Conservation (phyloP, 306 rosid genomes). For the Erythrophleum fordii region DNA sequence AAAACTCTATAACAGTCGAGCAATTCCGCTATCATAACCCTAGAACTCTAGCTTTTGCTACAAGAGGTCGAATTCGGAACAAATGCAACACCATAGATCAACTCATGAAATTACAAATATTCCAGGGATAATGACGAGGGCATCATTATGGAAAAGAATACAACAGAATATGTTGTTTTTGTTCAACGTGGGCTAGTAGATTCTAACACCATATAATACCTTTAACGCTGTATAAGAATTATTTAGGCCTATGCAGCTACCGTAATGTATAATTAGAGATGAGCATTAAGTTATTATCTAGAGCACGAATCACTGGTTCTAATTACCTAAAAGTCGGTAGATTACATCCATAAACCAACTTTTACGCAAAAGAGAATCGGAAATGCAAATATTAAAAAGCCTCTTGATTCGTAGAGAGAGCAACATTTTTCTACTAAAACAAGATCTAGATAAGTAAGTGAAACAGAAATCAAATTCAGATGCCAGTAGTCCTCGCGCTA, state of each 20-base stretch:
- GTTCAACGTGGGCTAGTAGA: background rate
- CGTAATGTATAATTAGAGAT: background rate
- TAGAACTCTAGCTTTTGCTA: too few species aligned
- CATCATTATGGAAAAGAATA: background rate
- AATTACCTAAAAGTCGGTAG: too few species aligned
- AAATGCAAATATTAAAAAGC: background rate
- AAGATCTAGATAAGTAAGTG: conserved; percentile 9
- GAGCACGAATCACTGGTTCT: background rate
- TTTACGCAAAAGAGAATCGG: background rate
- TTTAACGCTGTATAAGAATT: background rate
- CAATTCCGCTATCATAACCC: too few species aligned
- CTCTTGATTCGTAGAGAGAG: background rate
- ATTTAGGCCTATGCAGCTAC: background rate
- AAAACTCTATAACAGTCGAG: too few species aligned
- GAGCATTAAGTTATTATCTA: background rate
- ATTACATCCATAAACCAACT: background rate
- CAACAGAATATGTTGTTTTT: too few species aligned
- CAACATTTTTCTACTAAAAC: background rate
- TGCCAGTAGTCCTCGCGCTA: conserved; percentile 15
- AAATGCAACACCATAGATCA: background rate
- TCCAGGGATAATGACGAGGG: background rate
- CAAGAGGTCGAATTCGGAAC: background rate
- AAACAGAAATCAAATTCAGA: background rate
- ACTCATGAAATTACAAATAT: background rate
- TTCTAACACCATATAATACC: background rate